These are phyloP conservation scores for Pleurotus sapidus DNA, from an alignment of 768 basidiomycete genomes.

Conservation along the genomic window DNA sequence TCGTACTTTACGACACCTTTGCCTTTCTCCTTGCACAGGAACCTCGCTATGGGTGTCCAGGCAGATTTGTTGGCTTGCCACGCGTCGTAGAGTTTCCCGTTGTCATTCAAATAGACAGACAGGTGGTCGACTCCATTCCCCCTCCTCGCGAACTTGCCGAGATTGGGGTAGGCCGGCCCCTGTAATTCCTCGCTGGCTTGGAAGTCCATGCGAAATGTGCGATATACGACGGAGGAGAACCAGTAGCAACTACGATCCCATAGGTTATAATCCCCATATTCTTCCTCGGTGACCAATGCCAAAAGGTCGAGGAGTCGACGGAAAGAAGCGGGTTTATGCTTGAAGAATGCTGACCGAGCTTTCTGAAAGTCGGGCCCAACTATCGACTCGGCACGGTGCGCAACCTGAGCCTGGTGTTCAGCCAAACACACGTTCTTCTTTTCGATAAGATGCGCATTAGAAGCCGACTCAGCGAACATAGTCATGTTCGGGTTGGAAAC, in stretches of 20 bases:
- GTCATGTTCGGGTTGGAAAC: not conserved
- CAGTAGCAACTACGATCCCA: conserved; percentile 7
- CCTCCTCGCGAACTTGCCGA: conserved; percentile 4
- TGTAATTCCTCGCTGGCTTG: not conserved
- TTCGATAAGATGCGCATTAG: not conserved
- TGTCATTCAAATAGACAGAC: not conserved
- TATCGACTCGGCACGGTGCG: not conserved
- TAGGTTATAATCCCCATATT: conserved; percentile 5
- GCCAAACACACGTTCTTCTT: not conserved
- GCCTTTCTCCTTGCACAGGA: conserved; percentile 6
- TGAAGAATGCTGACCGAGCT: not conserved
- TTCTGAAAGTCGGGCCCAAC: not conserved
- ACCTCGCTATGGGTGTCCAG: not conserved
- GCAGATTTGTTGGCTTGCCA: conserved; percentile 6
- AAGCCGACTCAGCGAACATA: conserved; percentile 2
- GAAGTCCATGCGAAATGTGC: conserved; percentile 1
- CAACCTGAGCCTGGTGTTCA: conserved; percentile 5
- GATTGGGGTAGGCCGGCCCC: not conserved
- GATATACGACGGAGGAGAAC: conserved; percentile 5
- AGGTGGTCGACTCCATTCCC: conserved; percentile 1
- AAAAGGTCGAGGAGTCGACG: conserved; percentile 4
- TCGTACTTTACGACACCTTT: conserved; percentile 2
- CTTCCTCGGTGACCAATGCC: not conserved
- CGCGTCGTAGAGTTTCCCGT: conserved; percentile 1
- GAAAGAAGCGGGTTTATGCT: not conserved